These are phyloP conservation scores for Pseudogymnoascus sp. DNA, from an alignment of 2,329 filamentous ascomycete species.

Conservation along the genomic window DNA sequence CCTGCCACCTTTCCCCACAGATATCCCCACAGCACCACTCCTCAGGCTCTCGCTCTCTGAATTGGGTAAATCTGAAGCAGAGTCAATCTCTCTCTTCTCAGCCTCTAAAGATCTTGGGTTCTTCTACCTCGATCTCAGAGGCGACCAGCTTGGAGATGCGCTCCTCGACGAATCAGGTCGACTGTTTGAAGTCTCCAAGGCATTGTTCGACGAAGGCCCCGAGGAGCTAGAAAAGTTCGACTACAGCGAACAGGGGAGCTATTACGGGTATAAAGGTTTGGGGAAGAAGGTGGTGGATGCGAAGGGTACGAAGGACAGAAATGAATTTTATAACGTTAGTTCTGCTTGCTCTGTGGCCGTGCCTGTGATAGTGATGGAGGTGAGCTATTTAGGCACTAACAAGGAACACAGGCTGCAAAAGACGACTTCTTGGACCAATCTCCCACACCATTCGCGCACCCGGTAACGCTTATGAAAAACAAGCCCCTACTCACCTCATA, in stretches of 20 bases:
- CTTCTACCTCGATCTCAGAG: conserved; percentile 23
- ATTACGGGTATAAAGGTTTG: conserved; percentile 23
- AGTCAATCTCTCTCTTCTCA: conserved; percentile 18
- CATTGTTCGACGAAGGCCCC: conserved; percentile 33
- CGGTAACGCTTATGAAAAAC: conserved; percentile 19
- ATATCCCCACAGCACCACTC: conserved; percentile 20
- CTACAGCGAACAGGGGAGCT: conserved; percentile 29
- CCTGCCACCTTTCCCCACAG: conserved; percentile 18
- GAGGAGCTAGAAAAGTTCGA: conserved; percentile 50
- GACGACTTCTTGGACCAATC: conserved; percentile 23
- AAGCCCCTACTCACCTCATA: conserved; percentile 17
- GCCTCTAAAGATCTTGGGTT: conserved; percentile 22
- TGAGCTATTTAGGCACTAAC: neutral
- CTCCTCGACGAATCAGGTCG: conserved; percentile 18
- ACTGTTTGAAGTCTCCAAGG: conserved; percentile 18
- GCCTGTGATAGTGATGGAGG: neutral
- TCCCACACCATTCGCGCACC: conserved; percentile 17
- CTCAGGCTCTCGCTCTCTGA: conserved; percentile 18
- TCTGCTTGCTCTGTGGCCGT: neutral
- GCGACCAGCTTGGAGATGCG: conserved; percentile 17
- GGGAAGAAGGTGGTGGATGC: conserved; percentile 21
- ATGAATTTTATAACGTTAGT: conserved; percentile 26
- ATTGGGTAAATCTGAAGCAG: conserved; percentile 11
- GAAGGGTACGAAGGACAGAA: conserved; percentile 22
- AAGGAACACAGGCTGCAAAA: conserved; percentile 12